A percentile compares a stretch with the other conserved stretches of the same genome.
phyloP scores from a whole-genome alignment of 768 basidiomycete genomes.

The Boletus reticulatus region DNA sequence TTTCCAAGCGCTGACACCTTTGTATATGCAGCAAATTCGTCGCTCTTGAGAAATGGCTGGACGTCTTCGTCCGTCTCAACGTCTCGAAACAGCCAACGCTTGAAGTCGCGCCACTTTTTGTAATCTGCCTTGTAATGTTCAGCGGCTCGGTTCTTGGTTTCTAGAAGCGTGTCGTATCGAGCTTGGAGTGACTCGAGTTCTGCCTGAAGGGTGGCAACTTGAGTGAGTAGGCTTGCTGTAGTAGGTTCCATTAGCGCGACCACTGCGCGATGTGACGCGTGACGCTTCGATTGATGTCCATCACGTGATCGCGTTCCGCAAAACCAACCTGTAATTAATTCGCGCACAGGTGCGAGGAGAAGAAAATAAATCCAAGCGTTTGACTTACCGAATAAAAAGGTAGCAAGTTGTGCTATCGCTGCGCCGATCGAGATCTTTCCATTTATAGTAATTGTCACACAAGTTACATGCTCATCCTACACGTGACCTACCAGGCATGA shows the following conservation, averaged over 20 bases:
- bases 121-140: conserved; percentile 51
- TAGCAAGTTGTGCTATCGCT: too few relatives aligned
- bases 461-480: too few relatives aligned
- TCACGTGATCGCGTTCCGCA: conserved; percentile 25
- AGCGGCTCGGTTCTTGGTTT: conserved; percentile 43
- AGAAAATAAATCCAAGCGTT: too few relatives aligned
- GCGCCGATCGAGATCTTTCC: too few relatives aligned
- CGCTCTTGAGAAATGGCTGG: conserved; percentile 24
- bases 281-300: not conserved
- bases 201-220: conserved; percentile 21
- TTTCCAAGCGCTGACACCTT: conserved; percentile 26
- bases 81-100: conserved; percentile 41
- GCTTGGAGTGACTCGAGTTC: conserved; percentile 37
- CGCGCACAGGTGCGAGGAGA: too few relatives aligned
- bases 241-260: conserved; percentile 1
- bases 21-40: conserved; percentile 28
- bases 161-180: conserved; percentile 45
- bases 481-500: too few relatives aligned
- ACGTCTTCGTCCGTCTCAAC: conserved; percentile 29
- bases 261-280: not conserved
- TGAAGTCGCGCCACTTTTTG: conserved; percentile 49
- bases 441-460: too few relatives aligned
- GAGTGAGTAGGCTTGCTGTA: conserved; percentile 3
- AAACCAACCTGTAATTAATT: not conserved
- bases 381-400: too few relatives aligned